Percentiles rank a stretch among this genome's conserved stretches.
These are phyloP conservation scores for Dissophora ornata DNA, from an alignment of 192 early-diverging fungal genomes.

Conservation along the genomic window DNA sequence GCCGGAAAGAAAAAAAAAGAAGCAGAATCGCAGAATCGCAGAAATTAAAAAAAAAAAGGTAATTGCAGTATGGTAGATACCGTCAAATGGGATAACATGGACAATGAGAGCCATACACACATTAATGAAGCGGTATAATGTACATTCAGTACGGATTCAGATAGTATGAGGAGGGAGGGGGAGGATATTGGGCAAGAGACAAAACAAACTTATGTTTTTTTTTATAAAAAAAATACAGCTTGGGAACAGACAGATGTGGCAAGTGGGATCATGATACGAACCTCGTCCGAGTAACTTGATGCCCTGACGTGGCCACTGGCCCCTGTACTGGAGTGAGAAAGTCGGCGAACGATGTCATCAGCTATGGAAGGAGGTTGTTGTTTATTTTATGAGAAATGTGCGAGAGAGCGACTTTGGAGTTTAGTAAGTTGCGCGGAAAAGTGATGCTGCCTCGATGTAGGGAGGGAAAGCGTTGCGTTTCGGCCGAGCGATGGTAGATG, in stretches of 20 bases:
- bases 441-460: background rate
- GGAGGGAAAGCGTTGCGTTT: no score
- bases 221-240: background rate
- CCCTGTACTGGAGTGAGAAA: slow-evolving; percentile 18
- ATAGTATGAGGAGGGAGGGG: no score
- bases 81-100: no score
- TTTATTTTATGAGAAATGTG: background rate
- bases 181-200: no score
- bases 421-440: slow-evolving; percentile 3
- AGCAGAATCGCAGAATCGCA: slow-evolving; percentile 30
- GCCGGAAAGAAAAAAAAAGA: background rate
- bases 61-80: no score
- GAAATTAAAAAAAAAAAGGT: slow-evolving; percentile 19
- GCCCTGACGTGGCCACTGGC: slow-evolving; percentile 10
- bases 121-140: no score
- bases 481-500: no score
- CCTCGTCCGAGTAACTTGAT: slow-evolving; percentile 11
- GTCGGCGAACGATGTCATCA: slow-evolving; percentile 17
- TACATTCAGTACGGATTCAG: no score
- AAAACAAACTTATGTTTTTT: no score
- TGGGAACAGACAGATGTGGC: no score
- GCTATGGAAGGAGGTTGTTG: slow-evolving; percentile 2
- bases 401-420: slow-evolving; percentile 9
- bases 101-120: no score
- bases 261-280: background rate